Evolutionary conservation across 2,329 filamentous ascomycete species (phyloP).

Genomic region (Penicillium sp.): DNA sequence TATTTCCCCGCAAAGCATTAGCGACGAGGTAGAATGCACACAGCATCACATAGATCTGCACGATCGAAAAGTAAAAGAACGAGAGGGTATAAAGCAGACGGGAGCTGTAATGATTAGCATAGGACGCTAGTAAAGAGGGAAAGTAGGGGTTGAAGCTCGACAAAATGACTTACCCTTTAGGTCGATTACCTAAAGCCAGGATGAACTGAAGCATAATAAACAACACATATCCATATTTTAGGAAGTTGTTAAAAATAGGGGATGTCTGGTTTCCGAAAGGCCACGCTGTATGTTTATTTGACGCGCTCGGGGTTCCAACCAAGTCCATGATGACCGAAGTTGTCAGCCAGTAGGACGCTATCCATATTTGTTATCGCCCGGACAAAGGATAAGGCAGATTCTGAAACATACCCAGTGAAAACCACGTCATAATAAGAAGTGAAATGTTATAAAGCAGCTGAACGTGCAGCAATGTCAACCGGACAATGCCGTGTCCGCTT

Average conservation of each 20-base stretch:
- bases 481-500: neutral
- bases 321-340: constrained; percentile 97
- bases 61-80: neutral
- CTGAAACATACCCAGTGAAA: neutral
- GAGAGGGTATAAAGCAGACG: neutral
- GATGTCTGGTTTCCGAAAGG: constrained; percentile 81
- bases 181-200: constrained; percentile 1
- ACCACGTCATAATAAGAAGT: constrained; percentile 5
- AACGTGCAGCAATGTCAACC: neutral
- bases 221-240: neutral
- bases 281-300: constrained; percentile 65
- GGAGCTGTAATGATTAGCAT: neutral
- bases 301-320: constrained; percentile 67
- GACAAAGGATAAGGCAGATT: constrained; percentile 8
- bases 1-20: neutral
- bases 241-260: constrained; percentile 3
- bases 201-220: neutral
- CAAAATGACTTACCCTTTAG: constrained; percentile 1
- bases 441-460: constrained; percentile 3
- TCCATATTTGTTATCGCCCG: constrained; percentile 33
- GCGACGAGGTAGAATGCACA: constrained; percentile 3
- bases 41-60: constrained; percentile 1
- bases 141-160: neutral
- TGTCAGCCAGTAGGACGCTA: constrained; percentile 91
- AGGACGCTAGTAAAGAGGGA: too few species aligned